Evolutionary conservation across 805 yeast species (phyloP), one percentile per base, ranked within the genome.

Genomic region (Kazachstania bromeliacearum): DNA sequence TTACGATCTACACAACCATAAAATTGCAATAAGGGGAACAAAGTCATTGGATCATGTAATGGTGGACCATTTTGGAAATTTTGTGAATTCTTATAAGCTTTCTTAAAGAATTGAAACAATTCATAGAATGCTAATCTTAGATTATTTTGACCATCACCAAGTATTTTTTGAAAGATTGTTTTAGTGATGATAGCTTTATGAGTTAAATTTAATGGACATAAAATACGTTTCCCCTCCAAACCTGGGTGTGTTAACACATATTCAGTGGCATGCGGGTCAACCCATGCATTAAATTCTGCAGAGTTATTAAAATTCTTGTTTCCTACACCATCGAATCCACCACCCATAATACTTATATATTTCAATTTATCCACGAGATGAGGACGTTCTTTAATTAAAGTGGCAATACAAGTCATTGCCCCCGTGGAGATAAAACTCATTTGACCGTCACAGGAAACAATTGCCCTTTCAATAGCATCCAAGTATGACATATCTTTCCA

Each of bases 11-110:
- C 63, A 40, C 49, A 45, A 2, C 45, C 48, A 37, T 53, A 55
- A 34, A 73, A 53, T 15, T 73, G 71, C 35, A 83, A 55, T 25
- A 83, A 48, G 0, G 75, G 75, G 35, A 71, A 72, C 8, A 81
- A 62, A 1, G 94, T 82, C 35, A 82, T 62, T 1, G 92, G 89
- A 55, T 84, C 95, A 57, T 85, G 94, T 1, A 83, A 67, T 1
- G 87, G 85, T 4, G 92, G 87, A 0, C 92, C 89, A 4, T 52
- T 41, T 18, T 43, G 41, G 53, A 72, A 63, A 3, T 68, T 68
- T 42, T 66, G 68, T 28, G 55, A 48, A 18, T 61, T 59, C 27
- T 61, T 60, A 50, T 70, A 68, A 7, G 73, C 46, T 17, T 61
- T 59, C 9, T 71, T 67, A 50, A 75, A 76, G 41, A 64, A 73